Conservation (phyloP, 2,329 filamentous ascomycete genomes). For the Botrytis elliptica region DNA sequence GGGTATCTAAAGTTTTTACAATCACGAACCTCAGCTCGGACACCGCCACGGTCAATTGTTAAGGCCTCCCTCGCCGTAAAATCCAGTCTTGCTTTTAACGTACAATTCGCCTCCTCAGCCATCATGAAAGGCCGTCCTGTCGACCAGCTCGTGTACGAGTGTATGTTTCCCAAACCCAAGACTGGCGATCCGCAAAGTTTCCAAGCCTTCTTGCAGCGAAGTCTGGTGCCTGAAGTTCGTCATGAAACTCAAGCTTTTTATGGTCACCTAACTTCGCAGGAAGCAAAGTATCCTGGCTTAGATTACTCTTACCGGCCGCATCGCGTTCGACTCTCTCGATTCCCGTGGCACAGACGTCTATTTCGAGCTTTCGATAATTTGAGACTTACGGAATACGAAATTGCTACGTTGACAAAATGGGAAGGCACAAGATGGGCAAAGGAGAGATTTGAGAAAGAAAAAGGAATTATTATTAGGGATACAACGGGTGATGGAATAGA, state of each 20-base stretch:
- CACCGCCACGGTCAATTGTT: conserved; percentile 14
- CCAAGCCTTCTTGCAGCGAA: conserved; percentile 65
- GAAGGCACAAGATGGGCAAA: conserved; percentile 82
- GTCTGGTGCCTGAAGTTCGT: conserved; percentile 71
- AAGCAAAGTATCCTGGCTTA: conserved; percentile 78
- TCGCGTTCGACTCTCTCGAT: conserved; percentile 73
- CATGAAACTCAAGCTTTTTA: conserved; percentile 73
- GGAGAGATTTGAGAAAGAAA: conserved; percentile 74
- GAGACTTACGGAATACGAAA: conserved; percentile 66
- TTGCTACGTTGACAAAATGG: conserved; percentile 73
- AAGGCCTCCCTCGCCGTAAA: conserved; percentile 12
- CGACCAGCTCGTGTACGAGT: conserved; percentile 71
- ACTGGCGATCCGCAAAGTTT: conserved; percentile 70
- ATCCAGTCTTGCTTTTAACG: conserved; percentile 7
- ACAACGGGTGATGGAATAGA: conserved; percentile 68
- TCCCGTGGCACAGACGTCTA: conserved; percentile 72
- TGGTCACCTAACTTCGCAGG: conserved; percentile 73
- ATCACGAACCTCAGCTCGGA: conserved; percentile 2
- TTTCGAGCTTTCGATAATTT: conserved; percentile 74
- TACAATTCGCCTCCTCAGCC: conserved; percentile 15
- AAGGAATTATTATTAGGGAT: conserved; percentile 67
- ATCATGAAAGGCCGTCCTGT: conserved; percentile 67
- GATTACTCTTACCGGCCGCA: conserved; percentile 74
- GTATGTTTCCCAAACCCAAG: conserved; percentile 68
- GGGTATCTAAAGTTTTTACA: not conserved